Conservation (phyloP, 2,329 filamentous ascomycete genomes). For the Exutisphaerella laricina region DNA sequence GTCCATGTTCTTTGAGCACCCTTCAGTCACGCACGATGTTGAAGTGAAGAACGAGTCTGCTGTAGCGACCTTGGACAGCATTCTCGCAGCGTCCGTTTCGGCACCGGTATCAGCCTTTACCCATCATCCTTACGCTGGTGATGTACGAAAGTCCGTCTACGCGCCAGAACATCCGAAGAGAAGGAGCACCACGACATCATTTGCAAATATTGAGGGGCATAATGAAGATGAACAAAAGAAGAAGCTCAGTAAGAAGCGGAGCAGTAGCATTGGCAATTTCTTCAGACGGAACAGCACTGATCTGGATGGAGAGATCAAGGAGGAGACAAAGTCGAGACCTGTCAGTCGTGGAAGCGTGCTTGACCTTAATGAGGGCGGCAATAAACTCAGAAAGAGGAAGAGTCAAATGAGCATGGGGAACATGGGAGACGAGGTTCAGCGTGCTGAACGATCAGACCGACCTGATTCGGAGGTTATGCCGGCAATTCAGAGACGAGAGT, state of each 20-base stretch:
- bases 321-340: constrained; percentile 16
- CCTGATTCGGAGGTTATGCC: constrained; percentile 18
- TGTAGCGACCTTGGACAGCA: constrained; percentile 80
- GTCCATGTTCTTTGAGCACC: constrained; percentile 81
- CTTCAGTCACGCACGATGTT: constrained; percentile 51
- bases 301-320: constrained; percentile 36
- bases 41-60: constrained; percentile 69
- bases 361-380: constrained; percentile 28
- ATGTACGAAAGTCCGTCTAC: constrained; percentile 69
- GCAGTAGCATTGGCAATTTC: constrained; percentile 29
- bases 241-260: constrained; percentile 24
- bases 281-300: constrained; percentile 29
- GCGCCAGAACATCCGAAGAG: constrained; percentile 38
- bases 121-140: constrained; percentile 76
- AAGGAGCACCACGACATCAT: constrained; percentile 16
- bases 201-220: constrained; percentile 2
- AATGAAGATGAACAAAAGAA: constrained; percentile 8
- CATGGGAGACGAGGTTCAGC: constrained; percentile 23
- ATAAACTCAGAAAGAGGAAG: constrained; percentile 31
- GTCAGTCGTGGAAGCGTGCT: constrained; percentile 29
- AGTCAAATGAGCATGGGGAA: constrained; percentile 31
- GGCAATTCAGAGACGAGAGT: neutral
- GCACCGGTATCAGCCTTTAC: constrained; percentile 90
- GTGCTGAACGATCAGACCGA: constrained; percentile 6
- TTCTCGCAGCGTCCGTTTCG: constrained; percentile 79